Evolutionary conservation across 2,329 filamentous ascomycete species (phyloP).

Genomic region (Blastomyces emzantsi): DNA sequence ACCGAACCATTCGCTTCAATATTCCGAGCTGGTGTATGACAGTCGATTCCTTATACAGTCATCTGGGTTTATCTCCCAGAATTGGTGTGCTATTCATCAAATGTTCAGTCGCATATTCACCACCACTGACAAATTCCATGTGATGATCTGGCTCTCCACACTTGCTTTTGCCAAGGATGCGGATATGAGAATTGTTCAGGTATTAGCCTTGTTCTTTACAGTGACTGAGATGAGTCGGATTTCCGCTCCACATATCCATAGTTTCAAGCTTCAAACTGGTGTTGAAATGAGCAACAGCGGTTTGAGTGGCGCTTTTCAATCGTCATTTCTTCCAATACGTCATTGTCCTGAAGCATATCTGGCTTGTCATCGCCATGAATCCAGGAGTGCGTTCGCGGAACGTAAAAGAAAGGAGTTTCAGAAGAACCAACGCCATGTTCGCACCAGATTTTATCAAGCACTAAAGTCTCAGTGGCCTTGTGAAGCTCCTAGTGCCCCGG

Average conservation of each 20-base stretch:
- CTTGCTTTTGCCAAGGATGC: slow-evolving; percentile 21
- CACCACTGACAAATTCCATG: slow-evolving; percentile 18
- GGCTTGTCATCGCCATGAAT: slow-evolving; percentile 4
- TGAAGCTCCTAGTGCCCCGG: slow-evolving; percentile 9
- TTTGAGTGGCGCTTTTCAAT: neutral
- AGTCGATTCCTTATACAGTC: neutral
- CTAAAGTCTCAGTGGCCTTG: slow-evolving; percentile 16
- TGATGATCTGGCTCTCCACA: slow-evolving; percentile 26
- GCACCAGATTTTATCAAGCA: slow-evolving; percentile 13
- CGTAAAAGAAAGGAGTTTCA: slow-evolving; percentile 9
- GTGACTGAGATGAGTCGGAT: neutral
- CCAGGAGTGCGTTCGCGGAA: slow-evolving; percentile 9
- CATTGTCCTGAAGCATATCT: neutral
- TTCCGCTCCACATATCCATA: neutral
- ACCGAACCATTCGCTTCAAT: neutral
- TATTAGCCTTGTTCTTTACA: slow-evolving; percentile 15
- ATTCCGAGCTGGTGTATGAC: neutral
- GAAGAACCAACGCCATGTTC: slow-evolving; percentile 3
- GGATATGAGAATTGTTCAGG: slow-evolving; percentile 20
- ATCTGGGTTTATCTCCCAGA: slow-evolving; percentile 11
- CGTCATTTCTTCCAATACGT: neutral
- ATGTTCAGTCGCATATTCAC: slow-evolving; percentile 12
- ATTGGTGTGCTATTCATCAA: slow-evolving; percentile 19
- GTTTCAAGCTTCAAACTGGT: neutral
- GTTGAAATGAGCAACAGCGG: neutral